A percentile compares a stretch with the other conserved stretches of the same genome.
phyloP scores from a whole-genome alignment of 164 flowering plant genomes.

The Berberis thunbergii region DNA sequence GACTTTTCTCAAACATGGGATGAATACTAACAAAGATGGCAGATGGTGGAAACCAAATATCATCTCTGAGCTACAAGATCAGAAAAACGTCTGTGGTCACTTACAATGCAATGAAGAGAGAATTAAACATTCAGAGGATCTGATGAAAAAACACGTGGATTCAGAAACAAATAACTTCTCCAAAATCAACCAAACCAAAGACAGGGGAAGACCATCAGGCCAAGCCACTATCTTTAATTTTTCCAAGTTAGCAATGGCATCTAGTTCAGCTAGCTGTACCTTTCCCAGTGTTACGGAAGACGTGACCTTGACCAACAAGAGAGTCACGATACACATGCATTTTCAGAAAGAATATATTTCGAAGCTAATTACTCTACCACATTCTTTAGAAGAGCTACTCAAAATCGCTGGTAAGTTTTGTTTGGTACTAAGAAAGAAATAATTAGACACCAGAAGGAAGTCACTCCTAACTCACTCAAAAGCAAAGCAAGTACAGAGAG shows the following conservation, averaged over 20 bases:
- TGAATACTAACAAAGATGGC: conserved; percentile 34
- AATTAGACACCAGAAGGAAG: conserved; percentile 16
- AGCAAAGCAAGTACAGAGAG: not conserved
- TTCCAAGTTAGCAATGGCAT: conserved; percentile 7
- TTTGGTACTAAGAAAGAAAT: conserved; percentile 12
- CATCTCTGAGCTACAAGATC: conserved; percentile 31
- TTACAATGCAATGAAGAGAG: conserved; percentile 24
- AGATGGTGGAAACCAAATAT: conserved; percentile 40
- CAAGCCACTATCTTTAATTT: conserved; percentile 6
- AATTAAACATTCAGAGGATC: conserved; percentile 21
- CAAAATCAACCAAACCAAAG: conserved; percentile 10
- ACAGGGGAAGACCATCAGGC: conserved; percentile 3
- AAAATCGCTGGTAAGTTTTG: conserved; percentile 56
- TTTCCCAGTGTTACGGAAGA: conserved; percentile 9
- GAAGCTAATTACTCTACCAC: conserved; percentile 69
- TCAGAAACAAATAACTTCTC: conserved; percentile 13
- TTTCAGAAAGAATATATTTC: conserved; percentile 19
- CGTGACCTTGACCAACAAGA: conserved; percentile 26
- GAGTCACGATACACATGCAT: conserved; percentile 66
- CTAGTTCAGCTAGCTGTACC: conserved; percentile 16
- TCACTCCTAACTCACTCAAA: not conserved
- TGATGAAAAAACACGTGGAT: conserved; percentile 26
- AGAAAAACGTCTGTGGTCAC: conserved; percentile 29
- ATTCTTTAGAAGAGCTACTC: conserved; percentile 68
- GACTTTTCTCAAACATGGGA: conserved; percentile 37